Conservation (phyloP, 345 rosid genomes). For the Garcia nutans region DNA sequence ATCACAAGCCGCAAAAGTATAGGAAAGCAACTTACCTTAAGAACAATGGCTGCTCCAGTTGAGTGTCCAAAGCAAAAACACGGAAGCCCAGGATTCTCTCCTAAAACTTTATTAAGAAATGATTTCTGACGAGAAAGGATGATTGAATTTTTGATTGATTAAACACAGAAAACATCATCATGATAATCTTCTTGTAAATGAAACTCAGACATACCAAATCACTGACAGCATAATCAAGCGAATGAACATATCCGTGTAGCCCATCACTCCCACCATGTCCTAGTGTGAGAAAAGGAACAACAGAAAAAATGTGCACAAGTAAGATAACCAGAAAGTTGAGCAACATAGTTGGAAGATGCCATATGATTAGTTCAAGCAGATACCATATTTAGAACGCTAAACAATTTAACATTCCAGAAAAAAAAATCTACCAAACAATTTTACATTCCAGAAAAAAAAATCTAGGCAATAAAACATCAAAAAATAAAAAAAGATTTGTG, state of each 20-base stretch:
- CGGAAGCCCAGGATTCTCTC: slow-evolving; percentile 32
- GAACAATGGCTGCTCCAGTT: slow-evolving; percentile 36
- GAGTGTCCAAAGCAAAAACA: slow-evolving; percentile 39
- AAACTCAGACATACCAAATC: slow-evolving; percentile 25
- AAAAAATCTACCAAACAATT: no score
- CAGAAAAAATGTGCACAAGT: background rate
- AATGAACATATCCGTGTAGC: slow-evolving; percentile 30
- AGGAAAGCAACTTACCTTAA: slow-evolving; percentile 24
- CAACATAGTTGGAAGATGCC: background rate
- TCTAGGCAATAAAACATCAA: no score
- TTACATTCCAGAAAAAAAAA: background rate
- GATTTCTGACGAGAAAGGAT: slow-evolving; percentile 15
- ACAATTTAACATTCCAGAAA: no score
- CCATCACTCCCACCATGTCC: slow-evolving; percentile 42
- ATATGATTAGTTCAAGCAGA: background rate
- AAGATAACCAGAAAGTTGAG: background rate
- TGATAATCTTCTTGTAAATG: no score
- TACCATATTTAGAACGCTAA: background rate
- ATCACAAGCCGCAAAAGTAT: background rate
- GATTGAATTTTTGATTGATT: background rate
- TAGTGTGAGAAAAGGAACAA: slow-evolving; percentile 3
- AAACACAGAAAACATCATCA: background rate
- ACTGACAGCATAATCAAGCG: slow-evolving; percentile 29
- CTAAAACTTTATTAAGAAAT: slow-evolving; percentile 26
- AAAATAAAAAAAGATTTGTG: background rate